Evolutionary conservation across 73 alveolate species (phyloP).

Genomic region (Stentor roeselii): DNA sequence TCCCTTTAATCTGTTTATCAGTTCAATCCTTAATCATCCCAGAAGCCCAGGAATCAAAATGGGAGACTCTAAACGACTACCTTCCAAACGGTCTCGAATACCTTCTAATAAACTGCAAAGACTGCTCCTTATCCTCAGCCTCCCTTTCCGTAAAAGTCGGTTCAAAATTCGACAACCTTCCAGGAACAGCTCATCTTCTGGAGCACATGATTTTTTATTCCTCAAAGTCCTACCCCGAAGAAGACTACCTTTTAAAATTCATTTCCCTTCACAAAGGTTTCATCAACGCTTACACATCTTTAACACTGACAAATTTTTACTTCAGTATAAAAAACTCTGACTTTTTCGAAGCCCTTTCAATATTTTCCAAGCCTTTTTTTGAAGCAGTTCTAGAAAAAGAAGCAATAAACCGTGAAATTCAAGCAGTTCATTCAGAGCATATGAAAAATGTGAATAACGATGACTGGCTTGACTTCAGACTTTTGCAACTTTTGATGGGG

Average conservation of each 20-base stretch:
- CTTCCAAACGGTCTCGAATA: conserved; percentile 59
- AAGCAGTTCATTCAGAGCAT: conserved; percentile 45
- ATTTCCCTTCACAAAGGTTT: conserved; percentile 71
- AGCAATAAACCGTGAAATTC: conserved; percentile 69
- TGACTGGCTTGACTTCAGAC: conserved; percentile 36
- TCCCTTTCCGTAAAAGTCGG: conserved; percentile 68
- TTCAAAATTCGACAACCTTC: conserved; percentile 47
- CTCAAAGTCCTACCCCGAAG: conserved; percentile 70
- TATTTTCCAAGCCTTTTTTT: conserved; percentile 69
- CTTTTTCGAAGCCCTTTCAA: conserved; percentile 59
- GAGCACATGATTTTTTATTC: conserved; percentile 95
- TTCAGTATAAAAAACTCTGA: conserved; percentile 47
- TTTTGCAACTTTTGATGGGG: conserved; percentile 10
- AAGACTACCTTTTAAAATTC: conserved; percentile 51
- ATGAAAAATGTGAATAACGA: conserved; percentile 51
- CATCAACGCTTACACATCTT: conserved; percentile 79
- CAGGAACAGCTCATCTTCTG: conserved; percentile 92
- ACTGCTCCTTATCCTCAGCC: conserved; percentile 67
- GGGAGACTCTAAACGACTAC: not conserved
- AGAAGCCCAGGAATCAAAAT: no score
- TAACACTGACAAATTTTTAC: conserved; percentile 65
- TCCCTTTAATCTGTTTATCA: no score
- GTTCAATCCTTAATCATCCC: no score
- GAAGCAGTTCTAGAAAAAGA: conserved; percentile 68
- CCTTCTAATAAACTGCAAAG: conserved; percentile 55